A percentile compares a stretch with the other conserved stretches of the same genome.
These are phyloP conservation scores for Backusella mclennaniae DNA, from an alignment of 192 early-diverging fungal genomes.

Conservation along the genomic window DNA sequence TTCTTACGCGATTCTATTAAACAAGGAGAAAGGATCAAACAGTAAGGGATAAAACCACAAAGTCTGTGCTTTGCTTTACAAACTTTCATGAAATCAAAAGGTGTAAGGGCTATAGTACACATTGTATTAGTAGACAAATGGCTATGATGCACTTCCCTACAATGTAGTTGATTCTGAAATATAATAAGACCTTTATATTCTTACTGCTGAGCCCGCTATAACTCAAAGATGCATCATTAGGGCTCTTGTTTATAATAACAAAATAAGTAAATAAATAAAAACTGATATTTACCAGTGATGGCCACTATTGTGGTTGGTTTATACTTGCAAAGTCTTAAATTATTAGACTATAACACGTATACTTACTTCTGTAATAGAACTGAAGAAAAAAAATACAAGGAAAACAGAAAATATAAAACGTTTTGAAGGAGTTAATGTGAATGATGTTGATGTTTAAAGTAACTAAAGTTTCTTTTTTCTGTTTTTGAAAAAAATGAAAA, in stretches of 20 bases:
- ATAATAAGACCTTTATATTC: neutral
- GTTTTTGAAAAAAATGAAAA: neutral
- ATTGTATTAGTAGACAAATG: neutral
- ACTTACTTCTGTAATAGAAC: neutral
- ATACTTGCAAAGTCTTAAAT: neutral
- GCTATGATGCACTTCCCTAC: neutral
- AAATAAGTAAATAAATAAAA: too few relatives aligned
- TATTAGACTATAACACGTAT: neutral
- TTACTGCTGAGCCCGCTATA: neutral
- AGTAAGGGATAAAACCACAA: neutral
- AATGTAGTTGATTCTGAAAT: neutral
- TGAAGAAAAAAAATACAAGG: neutral
- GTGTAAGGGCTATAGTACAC: neutral
- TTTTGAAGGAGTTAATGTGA: neutral
- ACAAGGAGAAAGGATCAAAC: neutral
- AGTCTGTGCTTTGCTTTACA: neutral
- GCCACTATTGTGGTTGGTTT: too few relatives aligned
- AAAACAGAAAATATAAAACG: neutral
- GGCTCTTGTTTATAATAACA: too few relatives aligned
- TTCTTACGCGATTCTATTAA: neutral
- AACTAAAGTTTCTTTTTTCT: slow-evolving; percentile 1
- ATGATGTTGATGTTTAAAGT: slow-evolving; percentile 1
- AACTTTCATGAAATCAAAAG: neutral
- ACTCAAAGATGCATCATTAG: neutral
- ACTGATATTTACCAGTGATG: too few relatives aligned